These are phyloP conservation scores for Venturia aucupariae DNA, from an alignment of 2,329 filamentous ascomycete species.

Conservation along the genomic window DNA sequence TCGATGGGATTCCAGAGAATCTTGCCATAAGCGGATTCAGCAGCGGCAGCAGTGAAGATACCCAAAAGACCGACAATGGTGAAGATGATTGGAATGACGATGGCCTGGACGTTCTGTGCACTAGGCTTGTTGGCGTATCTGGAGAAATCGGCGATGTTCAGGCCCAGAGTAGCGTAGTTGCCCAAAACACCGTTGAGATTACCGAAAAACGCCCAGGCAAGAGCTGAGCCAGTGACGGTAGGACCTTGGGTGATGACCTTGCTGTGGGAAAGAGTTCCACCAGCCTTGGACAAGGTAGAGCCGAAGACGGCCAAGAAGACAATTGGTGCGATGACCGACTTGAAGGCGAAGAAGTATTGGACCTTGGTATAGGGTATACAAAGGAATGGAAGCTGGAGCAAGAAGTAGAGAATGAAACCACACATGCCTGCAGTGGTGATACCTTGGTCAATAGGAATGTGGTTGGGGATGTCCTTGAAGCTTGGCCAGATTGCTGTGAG, in stretches of 20 bases:
- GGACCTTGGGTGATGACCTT: constrained; percentile 21
- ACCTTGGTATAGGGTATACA: constrained; percentile 20
- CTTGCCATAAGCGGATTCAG: constrained; percentile 17
- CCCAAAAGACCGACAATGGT: constrained; percentile 20
- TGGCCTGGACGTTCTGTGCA: constrained; percentile 27
- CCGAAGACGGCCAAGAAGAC: constrained; percentile 23
- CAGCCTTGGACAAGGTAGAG: constrained; percentile 15
- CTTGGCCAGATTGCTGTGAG: constrained; percentile 14
- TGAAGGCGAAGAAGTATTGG: constrained; percentile 19
- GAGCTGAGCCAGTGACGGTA: constrained; percentile 20
- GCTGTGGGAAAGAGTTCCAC: constrained; percentile 19
- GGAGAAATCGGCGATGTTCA: constrained; percentile 19
- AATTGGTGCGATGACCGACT: constrained; percentile 22
- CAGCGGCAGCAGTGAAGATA: constrained; percentile 16
- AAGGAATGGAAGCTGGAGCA: constrained; percentile 17
- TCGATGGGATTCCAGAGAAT: constrained; percentile 20
- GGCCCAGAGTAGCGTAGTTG: constrained; percentile 23
- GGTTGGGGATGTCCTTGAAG: constrained; percentile 14
- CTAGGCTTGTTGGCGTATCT: constrained; percentile 18
- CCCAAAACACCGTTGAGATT: constrained; percentile 23
- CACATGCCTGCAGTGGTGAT: constrained; percentile 39
- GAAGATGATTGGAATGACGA: constrained; percentile 26
- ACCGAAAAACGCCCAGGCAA: constrained; percentile 23
- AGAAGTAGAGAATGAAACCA: constrained; percentile 19
- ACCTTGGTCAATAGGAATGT: constrained; percentile 25